Evolutionary conservation across 1,139 yeast species (phyloP).

Genomic region (Pichiaceae sp.): DNA sequence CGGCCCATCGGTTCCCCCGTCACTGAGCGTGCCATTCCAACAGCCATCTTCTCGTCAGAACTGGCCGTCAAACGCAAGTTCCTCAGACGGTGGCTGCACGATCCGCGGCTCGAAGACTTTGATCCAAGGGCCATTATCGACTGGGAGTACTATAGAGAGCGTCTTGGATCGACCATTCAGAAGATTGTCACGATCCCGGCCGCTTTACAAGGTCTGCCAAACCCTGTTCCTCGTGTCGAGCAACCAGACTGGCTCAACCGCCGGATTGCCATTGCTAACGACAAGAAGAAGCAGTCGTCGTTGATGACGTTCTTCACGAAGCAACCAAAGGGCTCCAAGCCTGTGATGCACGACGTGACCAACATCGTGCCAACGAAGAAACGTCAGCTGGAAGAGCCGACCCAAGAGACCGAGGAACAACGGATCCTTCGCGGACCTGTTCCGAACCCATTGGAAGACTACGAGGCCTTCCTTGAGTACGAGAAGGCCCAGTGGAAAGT

Average conservation of each 20-base stretch:
- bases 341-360: slow-evolving; percentile 21
- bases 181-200: slow-evolving; percentile 97
- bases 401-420: slow-evolving; percentile 33
- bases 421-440: slow-evolving; percentile 41
- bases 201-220: slow-evolving; percentile 79
- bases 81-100: slow-evolving; percentile 81
- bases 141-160: slow-evolving; percentile 88
- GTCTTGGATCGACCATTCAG: slow-evolving; percentile 88
- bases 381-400: slow-evolving; percentile 23
- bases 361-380: slow-evolving; percentile 29
- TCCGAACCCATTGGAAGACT: slow-evolving; percentile 71
- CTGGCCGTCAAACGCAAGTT: slow-evolving; percentile 48
- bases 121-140: slow-evolving; percentile 88
- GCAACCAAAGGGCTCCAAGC: slow-evolving; percentile 24
- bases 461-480: slow-evolving; percentile 64
- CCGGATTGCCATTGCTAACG: slow-evolving; percentile 50
- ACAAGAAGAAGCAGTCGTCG: slow-evolving; percentile 64
- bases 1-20: slow-evolving; percentile 84
- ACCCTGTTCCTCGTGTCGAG: slow-evolving; percentile 90
- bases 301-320: slow-evolving; percentile 52
- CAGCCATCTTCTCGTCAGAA: slow-evolving; percentile 89
- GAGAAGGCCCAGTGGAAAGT: slow-evolving; percentile 83
- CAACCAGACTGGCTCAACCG: slow-evolving; percentile 92
- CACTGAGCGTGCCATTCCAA: slow-evolving; percentile 94
- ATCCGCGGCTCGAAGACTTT: slow-evolving; percentile 67